These are phyloP conservation scores for Aquilaria agallochum DNA, from an alignment of 441 rosid species.

Conservation along the genomic window DNA sequence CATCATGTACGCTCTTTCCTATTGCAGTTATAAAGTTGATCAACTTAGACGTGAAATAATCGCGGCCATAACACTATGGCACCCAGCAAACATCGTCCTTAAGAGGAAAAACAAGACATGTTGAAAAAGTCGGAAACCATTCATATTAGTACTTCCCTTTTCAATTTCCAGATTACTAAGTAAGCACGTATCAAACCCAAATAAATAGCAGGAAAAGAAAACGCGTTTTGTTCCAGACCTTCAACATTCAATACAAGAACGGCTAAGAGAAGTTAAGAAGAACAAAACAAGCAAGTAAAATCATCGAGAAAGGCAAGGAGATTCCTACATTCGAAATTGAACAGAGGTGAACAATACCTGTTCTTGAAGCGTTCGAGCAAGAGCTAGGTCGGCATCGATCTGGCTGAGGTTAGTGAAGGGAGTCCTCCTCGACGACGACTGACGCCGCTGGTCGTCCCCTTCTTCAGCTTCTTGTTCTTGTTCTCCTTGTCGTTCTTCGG, in stretches of 20 bases:
- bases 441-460: slow-evolving; percentile 25
- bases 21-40: slow-evolving; percentile 4
- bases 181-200: too few relatives aligned
- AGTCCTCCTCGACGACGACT: slow-evolving; percentile 45
- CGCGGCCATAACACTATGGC: neutral
- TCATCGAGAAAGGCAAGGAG: too few relatives aligned
- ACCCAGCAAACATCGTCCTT: neutral
- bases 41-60: neutral
- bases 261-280: neutral
- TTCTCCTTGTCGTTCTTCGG: slow-evolving; percentile 16
- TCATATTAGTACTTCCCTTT: neutral
- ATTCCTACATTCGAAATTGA: neutral
- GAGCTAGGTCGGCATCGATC: slow-evolving; percentile 93
- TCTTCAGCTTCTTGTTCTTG: slow-evolving; percentile 4
- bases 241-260: neutral
- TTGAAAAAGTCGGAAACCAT: neutral
- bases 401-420: slow-evolving; percentile 81
- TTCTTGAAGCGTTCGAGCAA: slow-evolving; percentile 93
- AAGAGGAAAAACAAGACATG: neutral
- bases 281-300: neutral
- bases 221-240: too few relatives aligned
- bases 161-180: too few relatives aligned
- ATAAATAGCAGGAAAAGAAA: too few relatives aligned
- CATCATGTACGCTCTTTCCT: slow-evolving; percentile 96
- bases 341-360: slow-evolving; percentile 46